Base-by-base conservation (phyloP, 2,329 filamentous ascomycete species). In the Fusarium sp. region DNA sequence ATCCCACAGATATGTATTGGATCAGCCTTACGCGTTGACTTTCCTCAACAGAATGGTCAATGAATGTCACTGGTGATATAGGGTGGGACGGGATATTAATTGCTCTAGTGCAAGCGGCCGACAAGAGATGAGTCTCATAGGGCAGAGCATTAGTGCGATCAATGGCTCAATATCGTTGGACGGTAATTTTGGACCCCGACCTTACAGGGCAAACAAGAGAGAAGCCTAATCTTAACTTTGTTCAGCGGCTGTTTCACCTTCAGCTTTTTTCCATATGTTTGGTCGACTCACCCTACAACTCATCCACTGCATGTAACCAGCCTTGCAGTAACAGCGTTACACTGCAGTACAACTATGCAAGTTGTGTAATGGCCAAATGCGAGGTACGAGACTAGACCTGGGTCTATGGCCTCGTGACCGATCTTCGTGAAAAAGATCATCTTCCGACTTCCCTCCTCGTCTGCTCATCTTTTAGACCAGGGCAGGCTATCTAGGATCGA, bases 181-280 rank as follows among this genome's bases (percentile, higher is more conserved):
- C 47, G 53, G 59, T 50, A 53, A 65, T 52, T 71, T 61, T 62
- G 64, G 67, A 73, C 63, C 66, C 58, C 47, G 61, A 57, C 67
- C 70, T 54, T 66, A 70, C 41, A 57, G 35, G 33, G 38, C 59
- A 69, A 67, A 44, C 42, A 42, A 58, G 22, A 65, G 14, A 75
- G 39, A 70, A 76, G 74, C 49, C 59, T 73, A 75, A 76, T 73
- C 62, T 75, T 66, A 73, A 76, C 59, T 44, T 73, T 74, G 36
- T 60, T 47, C 46, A 53, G 64, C 55, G 54, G 72, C 59, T 47
- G 74, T 76, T 73, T 74, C 70, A 69, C 35, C 18, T 57, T 64
- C 67, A 65, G 57, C 62, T 70, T 38, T 66, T 57, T 70, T 47
- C 41, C 36, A 42, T 47, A 22, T 52, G 54, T 33, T 64, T 54